Percentiles rank a stretch among this genome's conserved stretches.
Evolutionary conservation across 2,329 filamentous ascomycete genomes (phyloP).

Genomic region (Plenodomus biglobosus): DNA sequence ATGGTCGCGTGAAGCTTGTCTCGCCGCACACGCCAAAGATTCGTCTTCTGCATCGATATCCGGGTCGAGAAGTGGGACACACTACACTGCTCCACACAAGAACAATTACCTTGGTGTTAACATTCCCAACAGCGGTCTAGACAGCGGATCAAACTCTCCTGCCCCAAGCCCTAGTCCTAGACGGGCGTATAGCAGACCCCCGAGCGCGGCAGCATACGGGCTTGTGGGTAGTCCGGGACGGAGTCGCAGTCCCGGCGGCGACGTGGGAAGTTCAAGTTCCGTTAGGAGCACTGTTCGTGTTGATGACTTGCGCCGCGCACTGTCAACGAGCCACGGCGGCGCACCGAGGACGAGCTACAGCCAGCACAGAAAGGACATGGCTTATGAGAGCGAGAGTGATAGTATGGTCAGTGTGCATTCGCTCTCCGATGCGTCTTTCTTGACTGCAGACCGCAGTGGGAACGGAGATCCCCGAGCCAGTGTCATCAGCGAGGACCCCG

Average conservation of each 20-base stretch:
- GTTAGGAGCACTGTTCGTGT: slow-evolving; percentile 46
- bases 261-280: slow-evolving; percentile 41
- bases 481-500: not conserved
- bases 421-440: slow-evolving; percentile 63
- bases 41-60: slow-evolving; percentile 73
- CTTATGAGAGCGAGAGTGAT: slow-evolving; percentile 58
- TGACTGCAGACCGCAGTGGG: slow-evolving; percentile 27
- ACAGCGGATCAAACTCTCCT: slow-evolving; percentile 37
- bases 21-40: slow-evolving; percentile 67
- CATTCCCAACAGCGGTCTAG: slow-evolving; percentile 44
- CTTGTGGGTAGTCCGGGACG: slow-evolving; percentile 39
- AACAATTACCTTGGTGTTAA: slow-evolving; percentile 59
- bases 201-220: slow-evolving; percentile 39
- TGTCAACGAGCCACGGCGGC: slow-evolving; percentile 39
- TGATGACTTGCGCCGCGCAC: slow-evolving; percentile 51
- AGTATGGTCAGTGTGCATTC: slow-evolving; percentile 73
- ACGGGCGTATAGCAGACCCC: slow-evolving; percentile 37
- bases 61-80: slow-evolving; percentile 63
- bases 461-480: slow-evolving; percentile 1
- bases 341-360: slow-evolving; percentile 31
- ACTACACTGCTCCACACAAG: slow-evolving; percentile 31
- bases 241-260: slow-evolving; percentile 32
- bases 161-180: slow-evolving; percentile 34
- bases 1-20: slow-evolving; percentile 76
- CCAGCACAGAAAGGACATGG: slow-evolving; percentile 45